phyloP scores from a whole-genome alignment of 495 filamentous ascomycete species.

The Penicillium canescens region DNA sequence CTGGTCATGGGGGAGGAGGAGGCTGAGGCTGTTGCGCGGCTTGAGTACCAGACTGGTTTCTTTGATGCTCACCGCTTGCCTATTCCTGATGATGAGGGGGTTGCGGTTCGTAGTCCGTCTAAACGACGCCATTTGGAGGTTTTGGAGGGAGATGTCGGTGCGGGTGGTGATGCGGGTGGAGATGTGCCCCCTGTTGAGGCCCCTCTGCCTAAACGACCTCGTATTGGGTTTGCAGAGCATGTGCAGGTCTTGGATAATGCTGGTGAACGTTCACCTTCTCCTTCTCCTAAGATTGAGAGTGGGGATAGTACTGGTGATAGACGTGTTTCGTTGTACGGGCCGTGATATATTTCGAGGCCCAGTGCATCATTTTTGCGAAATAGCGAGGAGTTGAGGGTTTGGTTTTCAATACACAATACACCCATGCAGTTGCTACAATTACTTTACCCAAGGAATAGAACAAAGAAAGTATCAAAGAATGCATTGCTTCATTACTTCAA shows the following conservation, averaged over 20 bases:
- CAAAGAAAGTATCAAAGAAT: too few species aligned
- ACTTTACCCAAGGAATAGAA: too few species aligned
- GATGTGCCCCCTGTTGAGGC: neutral
- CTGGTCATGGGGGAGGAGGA: constrained; percentile 54
- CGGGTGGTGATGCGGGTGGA: neutral
- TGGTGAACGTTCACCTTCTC: neutral
- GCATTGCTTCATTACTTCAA: too few species aligned
- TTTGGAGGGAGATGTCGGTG: neutral
- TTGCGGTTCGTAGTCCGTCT: neutral
- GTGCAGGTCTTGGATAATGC: neutral
- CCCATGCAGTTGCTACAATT: too few species aligned
- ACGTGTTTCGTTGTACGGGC: constrained; percentile 3
- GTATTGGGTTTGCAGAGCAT: neutral
- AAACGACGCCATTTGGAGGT: neutral
- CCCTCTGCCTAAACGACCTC: neutral
- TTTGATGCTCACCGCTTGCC: constrained; percentile 44
- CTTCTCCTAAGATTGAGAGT: neutral
- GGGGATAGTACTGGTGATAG: neutral
- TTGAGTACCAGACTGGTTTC: constrained; percentile 31
- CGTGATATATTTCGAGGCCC: neutral
- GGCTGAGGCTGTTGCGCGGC: constrained; percentile 20
- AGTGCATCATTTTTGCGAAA: neutral
- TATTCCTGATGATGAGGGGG: constrained; percentile 32
- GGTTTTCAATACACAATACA: too few species aligned
- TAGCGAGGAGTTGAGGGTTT: too few species aligned